Conservation (phyloP, 176 grass and related monocot genomes). For the Eleusine indica region DNA sequence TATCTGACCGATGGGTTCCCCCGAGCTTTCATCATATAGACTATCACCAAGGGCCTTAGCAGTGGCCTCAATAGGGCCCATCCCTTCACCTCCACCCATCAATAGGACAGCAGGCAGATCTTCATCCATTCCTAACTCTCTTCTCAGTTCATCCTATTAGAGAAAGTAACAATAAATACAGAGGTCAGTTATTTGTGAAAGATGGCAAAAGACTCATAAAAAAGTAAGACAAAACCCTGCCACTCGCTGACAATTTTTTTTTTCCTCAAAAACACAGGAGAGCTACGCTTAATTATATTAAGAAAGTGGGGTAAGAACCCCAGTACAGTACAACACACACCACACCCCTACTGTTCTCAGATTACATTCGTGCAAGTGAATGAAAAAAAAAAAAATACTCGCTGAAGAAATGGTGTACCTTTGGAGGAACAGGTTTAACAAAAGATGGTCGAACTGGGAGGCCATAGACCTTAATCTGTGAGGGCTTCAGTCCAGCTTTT, state of each 20-base stretch:
- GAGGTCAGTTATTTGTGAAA: conserved; percentile 17
- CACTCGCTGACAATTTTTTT: not conserved
- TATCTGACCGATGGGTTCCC: conserved; percentile 74
- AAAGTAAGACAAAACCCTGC: not conserved
- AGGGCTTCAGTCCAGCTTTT: conserved; percentile 85
- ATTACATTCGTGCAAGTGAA: no score
- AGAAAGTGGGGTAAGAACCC: no score
- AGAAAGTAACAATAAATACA: conserved; percentile 18
- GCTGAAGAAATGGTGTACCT: conserved; percentile 54
- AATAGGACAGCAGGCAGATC: conserved; percentile 81
- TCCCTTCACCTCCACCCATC: conserved; percentile 99
- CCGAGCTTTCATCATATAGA: conserved; percentile 75
- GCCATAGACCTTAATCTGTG: conserved; percentile 98
- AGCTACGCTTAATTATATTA: no score
- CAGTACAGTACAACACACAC: no score
- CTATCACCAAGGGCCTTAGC: conserved; percentile 74
- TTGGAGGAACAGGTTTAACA: conserved; percentile 77
- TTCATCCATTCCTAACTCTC: conserved; percentile 91
- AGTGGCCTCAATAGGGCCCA: conserved; percentile 98
- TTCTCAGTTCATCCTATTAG: conserved; percentile 85
- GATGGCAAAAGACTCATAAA: conserved; percentile 2
- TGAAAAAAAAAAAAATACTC: not conserved
- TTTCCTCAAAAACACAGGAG: no score
- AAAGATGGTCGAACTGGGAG: conserved; percentile 98
- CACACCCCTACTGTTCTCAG: no score